Evolutionary conservation across 805 yeast genomes (phyloP), one percentile per base, ranked within the genome.

Genomic region (Teunomyces pallodes): DNA sequence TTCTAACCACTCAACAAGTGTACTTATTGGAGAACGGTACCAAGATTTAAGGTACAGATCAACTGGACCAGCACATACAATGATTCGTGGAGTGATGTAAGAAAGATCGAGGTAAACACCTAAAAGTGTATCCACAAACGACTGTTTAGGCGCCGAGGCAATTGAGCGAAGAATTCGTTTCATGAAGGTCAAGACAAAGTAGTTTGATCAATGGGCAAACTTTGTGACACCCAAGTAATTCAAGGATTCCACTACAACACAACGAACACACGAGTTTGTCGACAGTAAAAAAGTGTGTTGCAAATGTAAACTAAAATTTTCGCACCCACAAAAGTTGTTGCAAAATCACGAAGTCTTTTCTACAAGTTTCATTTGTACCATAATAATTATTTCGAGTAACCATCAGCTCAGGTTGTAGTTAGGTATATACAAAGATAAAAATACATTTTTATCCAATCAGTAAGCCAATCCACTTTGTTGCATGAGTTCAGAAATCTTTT

Each of bases 41-140:
- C 76, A 57, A 7, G 70, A 58, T 47, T 75, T 70, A 3, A 77
- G 67, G 28, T 54, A 62, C 28, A 61, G 60, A 40, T 73, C 71
- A 0, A 84, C 78, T 0, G 97, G 97, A 55, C 84, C 87, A 0
- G 96, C 83, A 42, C 88, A 79, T 3, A 87, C 96, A 16, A 88
- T 77, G 12, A 91, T 48, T 49, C 79, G 76, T 0, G 82, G 46
- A 0, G 85, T 76, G 27, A 90, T 76, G 54, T 86, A 85, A 0
- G 90, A 77, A 33, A 90, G 65, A 59, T 90, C 96, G 7, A 86
- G 61, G 12, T 62, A 52, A 10, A 69, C 49, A 8, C 65, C 71
- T 14, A 64, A 55, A 3, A 48, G 46, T 9, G 47, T 26, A 27
- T 63, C 66, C 29, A 46, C 47, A 44, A 36, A 53, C n/a, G 54